Evolutionary conservation across 768 basidiomycete species (phyloP), one percentile per base, ranked within the genome.

Genomic region (Pleurotus tuoliensis): DNA sequence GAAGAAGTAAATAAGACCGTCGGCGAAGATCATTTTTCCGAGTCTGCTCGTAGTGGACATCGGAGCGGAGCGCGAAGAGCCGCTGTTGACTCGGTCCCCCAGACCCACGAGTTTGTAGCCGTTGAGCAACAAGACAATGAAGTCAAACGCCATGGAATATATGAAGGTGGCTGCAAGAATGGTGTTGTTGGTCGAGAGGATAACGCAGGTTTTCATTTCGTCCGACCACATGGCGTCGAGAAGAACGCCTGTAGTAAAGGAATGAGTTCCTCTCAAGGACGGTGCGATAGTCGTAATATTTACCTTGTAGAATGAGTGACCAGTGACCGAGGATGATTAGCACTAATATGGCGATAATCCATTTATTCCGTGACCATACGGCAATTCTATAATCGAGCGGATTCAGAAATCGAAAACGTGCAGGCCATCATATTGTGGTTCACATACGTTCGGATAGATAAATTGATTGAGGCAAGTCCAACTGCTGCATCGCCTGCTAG

Each of bases 91-190:
- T n/a, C 47, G 27, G 8, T 44, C 61, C 38, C 61, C 58, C 9
- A 65, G 54, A 1, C 71, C 66, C 7, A 73, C 59, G 20, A 90
- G 77, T 64, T 86, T 88, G 68, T 79, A 82, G 11, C 77, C 80
- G 38, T 81, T 87, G 60, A 90, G 68, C 22, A 72, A 58, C 45
- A 89, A 75, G 39, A 88, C 84, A 25, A 78, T 57, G 18, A 87
- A 70, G 65, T 90, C 88, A 64, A 90, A 88, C 63, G 75, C 73
- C 88, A 90, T 90, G 27, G 87, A 83, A 62, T 90, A 90, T 30
- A 88, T 84, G 67, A 88, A 90, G 3, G 84, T 84, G 2, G 84
- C 82, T 4, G 85, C 83, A 30, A 89, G 77, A 51, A 88, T 69
- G 7, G 67, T 82, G 66, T 82, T 89, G 64, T 85, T 80, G 5